Evolutionary conservation across 139 green algal genomes (phyloP), one percentile per base, ranked within the genome.

Genomic region (Tetraselmis chui): DNA sequence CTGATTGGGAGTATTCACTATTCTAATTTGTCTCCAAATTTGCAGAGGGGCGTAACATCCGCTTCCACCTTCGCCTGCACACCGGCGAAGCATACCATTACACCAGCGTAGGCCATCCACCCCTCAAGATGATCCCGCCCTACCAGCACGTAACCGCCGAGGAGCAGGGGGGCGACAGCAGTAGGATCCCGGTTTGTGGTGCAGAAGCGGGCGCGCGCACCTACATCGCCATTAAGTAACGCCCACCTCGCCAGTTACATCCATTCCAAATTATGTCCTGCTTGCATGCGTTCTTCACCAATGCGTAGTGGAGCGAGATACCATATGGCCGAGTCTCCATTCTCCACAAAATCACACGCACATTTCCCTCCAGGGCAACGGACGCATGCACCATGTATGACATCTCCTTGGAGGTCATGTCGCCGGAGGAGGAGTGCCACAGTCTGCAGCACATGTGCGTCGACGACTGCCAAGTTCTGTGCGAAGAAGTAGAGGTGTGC

Each of bases 1-100:
- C n/a, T n/a, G n/a, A n/a, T n/a, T n/a, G n/a, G n/a, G n/a, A n/a
- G n/a, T n/a, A n/a, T n/a, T n/a, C n/a, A n/a, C n/a, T n/a, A n/a
- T n/a, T n/a, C n/a, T n/a, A n/a, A n/a, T n/a, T n/a, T n/a, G n/a
- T n/a, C n/a, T n/a, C n/a, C n/a, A n/a, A n/a, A n/a, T n/a, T n/a
- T n/a, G 45, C 45, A 67, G 45, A 67, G 45, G 74, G 74, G 74
- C 25, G n/a, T 2, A 77, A 77, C 74, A 29, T 77, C n/a, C 74
- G 74, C 74, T 77, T 77, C 74, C 26, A 23, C 23, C 74, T 77
- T 22, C n/a, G n/a, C 5, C 74, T 77, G 26, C 74, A 77, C 74
- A 31, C 5, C 26, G 74, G 74, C 74, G 74, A 77, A 2, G 26
- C n/a, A 2, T 77, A 77, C n/a, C 28, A 77, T 25, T 28, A 31